phyloP scores from a whole-genome alignment of 352 stramenopile species.

The Pythium aphanidermatum region DNA sequence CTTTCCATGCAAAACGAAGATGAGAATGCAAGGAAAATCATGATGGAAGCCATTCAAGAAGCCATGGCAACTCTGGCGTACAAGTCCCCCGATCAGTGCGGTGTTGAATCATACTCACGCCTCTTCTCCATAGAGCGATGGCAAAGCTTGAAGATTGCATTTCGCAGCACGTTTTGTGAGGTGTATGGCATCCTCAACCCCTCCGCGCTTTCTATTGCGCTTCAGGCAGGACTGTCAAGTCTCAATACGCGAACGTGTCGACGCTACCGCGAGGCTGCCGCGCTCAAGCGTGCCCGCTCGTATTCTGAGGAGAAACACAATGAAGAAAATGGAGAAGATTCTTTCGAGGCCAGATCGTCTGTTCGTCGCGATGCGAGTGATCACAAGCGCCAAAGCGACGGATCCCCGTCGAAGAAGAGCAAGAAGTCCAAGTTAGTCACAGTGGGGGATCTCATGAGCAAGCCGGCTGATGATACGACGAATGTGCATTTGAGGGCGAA shows the following conservation, averaged over 20 bases:
- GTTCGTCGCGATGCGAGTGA: not conserved
- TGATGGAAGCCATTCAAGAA: conserved; percentile 60
- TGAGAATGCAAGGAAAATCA: conserved; percentile 32
- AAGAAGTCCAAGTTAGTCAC: conserved; percentile 40
- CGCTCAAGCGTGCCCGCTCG: conserved; percentile 9
- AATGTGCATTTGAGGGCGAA: too few relatives aligned
- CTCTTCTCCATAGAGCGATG: conserved; percentile 62
- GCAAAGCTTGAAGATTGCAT: conserved; percentile 45
- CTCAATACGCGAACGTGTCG: conserved; percentile 72
- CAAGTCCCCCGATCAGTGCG: conserved; percentile 48
- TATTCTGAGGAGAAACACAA: not conserved
- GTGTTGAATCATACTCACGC: conserved; percentile 50
- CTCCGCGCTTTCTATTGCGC: conserved; percentile 52
- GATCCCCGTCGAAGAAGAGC: conserved; percentile 16
- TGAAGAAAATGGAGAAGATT: conserved; percentile 3
- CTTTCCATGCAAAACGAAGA: conserved; percentile 66
- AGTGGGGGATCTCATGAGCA: not conserved
- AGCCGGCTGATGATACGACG: too few relatives aligned
- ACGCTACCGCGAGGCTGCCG: conserved; percentile 38
- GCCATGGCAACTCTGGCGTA: conserved; percentile 76
- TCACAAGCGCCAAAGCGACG: conserved; percentile 15
- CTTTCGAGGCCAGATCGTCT: not conserved
- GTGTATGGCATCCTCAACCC: conserved; percentile 67
- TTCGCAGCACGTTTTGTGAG: conserved; percentile 55
- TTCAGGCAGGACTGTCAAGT: conserved; percentile 64